Evolutionary conservation across 352 stramenopile species (phyloP), one percentile per base, ranked within the genome.

Genomic region (Phytophthora quininea): DNA sequence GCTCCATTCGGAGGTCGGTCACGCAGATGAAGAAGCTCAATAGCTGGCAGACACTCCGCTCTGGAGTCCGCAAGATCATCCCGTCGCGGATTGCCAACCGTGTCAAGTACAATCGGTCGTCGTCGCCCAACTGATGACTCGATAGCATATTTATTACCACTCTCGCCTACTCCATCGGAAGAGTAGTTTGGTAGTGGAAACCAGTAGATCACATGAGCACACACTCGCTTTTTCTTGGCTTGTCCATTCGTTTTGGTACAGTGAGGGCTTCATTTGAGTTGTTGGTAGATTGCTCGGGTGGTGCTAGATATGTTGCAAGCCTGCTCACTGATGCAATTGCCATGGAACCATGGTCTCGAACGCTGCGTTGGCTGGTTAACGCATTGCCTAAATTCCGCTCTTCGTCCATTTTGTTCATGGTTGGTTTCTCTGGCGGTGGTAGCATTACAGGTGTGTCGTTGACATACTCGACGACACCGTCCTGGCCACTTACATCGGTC

Each of bases 21-120:
- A 77, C 57, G 47, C 58, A 84, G 7, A 71, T 79, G 4, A 71
- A 76, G 45, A 80, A 84, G 61, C 66, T 86, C 14, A 86, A 68
- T 33, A 72, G 38, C 32, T 80, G 73, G 73, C 38, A 49, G 8
- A 73, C 72, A 5, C 52, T 80, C 24, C 19, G 19, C 19, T 24
- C 19, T 24, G 19, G 19, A 24, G 19, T 24, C 19, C 69, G 73
- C 27, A 65, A 67, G 35, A 71, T 74, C 30, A 67, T 77, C 42
- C 64, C 69, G 5, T 42, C 58, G 33, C 64, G 63, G 24, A 48
- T 82, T 24, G 64, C 61, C 19, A 79, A 48, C 58, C 67, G 67
- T 19, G 42, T 67, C 2, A 73, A 64, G 61, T 71, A 73, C 45
- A 73, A 67, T 33, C 61, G 77, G 19, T 64, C 64, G 3, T 74